Percentiles rank a stretch among this genome's conserved stretches.
phyloP scores from a whole-genome alignment of 768 basidiomycete species.

The Suillus luteus region DNA sequence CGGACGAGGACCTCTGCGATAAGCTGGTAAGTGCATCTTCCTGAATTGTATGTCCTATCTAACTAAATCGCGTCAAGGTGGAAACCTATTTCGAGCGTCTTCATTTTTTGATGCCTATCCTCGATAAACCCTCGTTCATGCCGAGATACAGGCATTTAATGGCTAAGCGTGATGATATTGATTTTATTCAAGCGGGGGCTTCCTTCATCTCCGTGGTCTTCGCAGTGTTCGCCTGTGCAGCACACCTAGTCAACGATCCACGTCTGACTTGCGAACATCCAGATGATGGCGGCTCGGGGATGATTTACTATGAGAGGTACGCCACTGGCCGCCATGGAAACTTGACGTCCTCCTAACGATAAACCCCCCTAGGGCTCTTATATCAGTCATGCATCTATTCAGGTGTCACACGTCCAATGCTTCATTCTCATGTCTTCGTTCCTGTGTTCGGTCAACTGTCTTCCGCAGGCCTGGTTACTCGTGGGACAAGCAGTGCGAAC shows the following conservation, averaged over 20 bases:
- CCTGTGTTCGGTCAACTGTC: conserved; percentile 89
- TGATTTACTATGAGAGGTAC: conserved; percentile 88
- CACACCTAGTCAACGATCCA: conserved; percentile 74
- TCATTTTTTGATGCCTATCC: conserved; percentile 85
- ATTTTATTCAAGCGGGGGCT: conserved; percentile 58
- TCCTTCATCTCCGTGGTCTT: conserved; percentile 83
- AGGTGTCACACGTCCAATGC: conserved; percentile 87
- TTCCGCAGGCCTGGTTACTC: conserved; percentile 92
- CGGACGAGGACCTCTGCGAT: conserved; percentile 81
- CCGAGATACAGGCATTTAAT: conserved; percentile 71
- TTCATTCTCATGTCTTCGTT: conserved; percentile 88
- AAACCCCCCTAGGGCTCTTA: conserved; percentile 62
- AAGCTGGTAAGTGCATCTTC: conserved; percentile 62
- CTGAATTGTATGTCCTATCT: conserved; percentile 19
- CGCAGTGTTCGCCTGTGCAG: conserved; percentile 88
- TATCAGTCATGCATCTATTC: conserved; percentile 85
- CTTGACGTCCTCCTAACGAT: conserved; percentile 9
- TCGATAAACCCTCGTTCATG: conserved; percentile 86
- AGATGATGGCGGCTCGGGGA: conserved; percentile 85
- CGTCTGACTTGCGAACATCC: conserved; percentile 59
- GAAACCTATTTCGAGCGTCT: conserved; percentile 85
- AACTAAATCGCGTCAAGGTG: conserved; percentile 51
- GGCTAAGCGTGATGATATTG: conserved; percentile 60
- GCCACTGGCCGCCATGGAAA: conserved; percentile 23
- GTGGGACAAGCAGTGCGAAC: conserved; percentile 88